Base-by-base conservation (phyloP, 2,329 filamentous ascomycete genomes). In the Grosmannia clavigera region DNA sequence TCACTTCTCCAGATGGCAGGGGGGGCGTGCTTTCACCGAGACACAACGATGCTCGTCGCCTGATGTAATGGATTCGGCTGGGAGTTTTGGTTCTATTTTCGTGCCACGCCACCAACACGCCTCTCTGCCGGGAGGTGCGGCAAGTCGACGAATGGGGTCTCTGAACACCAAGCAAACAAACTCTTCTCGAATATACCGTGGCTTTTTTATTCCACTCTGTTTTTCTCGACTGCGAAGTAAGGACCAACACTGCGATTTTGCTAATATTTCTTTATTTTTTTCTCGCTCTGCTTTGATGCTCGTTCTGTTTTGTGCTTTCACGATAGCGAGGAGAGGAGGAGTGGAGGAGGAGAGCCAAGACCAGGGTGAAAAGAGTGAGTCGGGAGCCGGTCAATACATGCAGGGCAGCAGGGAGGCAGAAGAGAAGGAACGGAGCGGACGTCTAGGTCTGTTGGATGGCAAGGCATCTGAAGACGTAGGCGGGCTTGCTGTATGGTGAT, bases 81-180 rank as follows among this genome's bases (percentile, higher is more conserved):
- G 63, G 62, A 65, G 63, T 64, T 65, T 64, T 60, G 61, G 58
- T 64, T 62, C 54, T 55, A 51, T 64, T 60, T 62, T 62, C 56
- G 55, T 63, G 50, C 55, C 55, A 22, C 40, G 6, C 22, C 59
- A 57, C 58, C 43, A 58, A 58, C 31, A 59, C 62, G 35, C 53
- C 35, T 51, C 40, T 40, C 48, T 40, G 40, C 46, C 25, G 38
- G 31, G 57, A 51, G 38, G 51, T 54, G 60, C 46, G 46, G 61
- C 59, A 54, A 55, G 58, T 58, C 62, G 52, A 61, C 61, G 60
- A 62, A 58, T 59, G 60, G 60, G 54, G 53, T 60, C 54, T 64
- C 58, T 58, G 55, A 57, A 58, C 55, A 46, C 25, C 58, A 59
- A 62, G 35, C 58, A 60, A 58, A 60, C 50, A 52, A 54, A 38